Evolutionary conservation across 148 eudicot species (phyloP), one percentile per base, ranked within the genome.

Genomic region (Heliamphora exappendiculata): DNA sequence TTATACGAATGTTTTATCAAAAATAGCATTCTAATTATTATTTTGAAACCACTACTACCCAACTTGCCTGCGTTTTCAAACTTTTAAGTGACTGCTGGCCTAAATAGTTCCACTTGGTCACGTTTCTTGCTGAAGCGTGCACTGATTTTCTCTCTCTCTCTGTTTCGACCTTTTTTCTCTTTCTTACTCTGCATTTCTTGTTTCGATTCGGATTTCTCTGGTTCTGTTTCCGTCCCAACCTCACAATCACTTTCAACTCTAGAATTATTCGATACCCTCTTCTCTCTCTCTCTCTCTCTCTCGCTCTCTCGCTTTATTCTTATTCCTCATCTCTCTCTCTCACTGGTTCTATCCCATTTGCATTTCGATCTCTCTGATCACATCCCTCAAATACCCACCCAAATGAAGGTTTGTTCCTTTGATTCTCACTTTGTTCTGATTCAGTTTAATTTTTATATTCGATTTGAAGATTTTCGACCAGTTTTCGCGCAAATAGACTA

Each of bases 401-500:
- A 37, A 73, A 79, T 79, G 81, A 79, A 79, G 81, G 81, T 79
- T 29, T 5, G 81, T 20, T 63, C 0, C 42, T 78, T 78, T 24
- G 63, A 72, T 72, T 62, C 73, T 42, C 67, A 17, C 0, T 20
- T 26, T 37, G 53, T 54, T 74, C 19, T 67, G 53, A 44, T 78
- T 51, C 22, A 14, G 26, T 36, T 31, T 33, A 12, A 9, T 70
- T 22, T 17, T 34, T 14, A 24, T n/a, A n/a, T n/a, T n/a, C n/a
- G n/a, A n/a, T n/a, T n/a, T n/a, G n/a, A n/a, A n/a, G n/a, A n/a
- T n/a, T n/a, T n/a, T n/a, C n/a, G n/a, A n/a, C n/a, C n/a, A n/a
- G n/a, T n/a, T n/a, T n/a, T n/a, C n/a, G n/a, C n/a, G n/a, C n/a
- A n/a, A n/a, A n/a, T n/a, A n/a, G n/a, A n/a, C n/a, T n/a, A n/a